Evolutionary conservation across 2,329 filamentous ascomycete species (phyloP).

Genomic region (Sarocladium oryzae): DNA sequence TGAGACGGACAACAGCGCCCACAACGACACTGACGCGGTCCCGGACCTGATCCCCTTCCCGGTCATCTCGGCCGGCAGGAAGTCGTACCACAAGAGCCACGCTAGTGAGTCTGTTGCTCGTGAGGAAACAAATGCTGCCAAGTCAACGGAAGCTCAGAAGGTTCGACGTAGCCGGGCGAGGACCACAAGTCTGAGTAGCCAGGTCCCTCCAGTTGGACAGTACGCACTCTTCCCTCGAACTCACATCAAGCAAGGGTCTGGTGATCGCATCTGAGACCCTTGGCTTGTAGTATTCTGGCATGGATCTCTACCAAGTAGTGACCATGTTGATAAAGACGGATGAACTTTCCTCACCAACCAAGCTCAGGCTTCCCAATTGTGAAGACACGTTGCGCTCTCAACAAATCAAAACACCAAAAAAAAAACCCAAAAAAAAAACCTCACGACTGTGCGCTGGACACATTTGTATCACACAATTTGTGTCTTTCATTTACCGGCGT

Average conservation of each 20-base stretch:
- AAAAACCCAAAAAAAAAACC: too few species aligned
- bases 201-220: conserved; percentile 38
- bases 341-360: too few species aligned
- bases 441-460: not conserved
- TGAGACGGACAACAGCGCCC: not conserved
- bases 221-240: conserved; percentile 40
- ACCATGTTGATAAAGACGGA: too few species aligned
- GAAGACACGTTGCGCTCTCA: too few species aligned
- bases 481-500: not conserved
- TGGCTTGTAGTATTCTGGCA: not conserved
- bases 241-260: conserved; percentile 22
- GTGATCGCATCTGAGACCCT: conserved; percentile 24
- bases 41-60: conserved; percentile 28
- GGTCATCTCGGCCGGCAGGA: conserved; percentile 15
- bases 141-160: conserved; percentile 24
- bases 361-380: too few species aligned
- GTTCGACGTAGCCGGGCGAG: conserved; percentile 34
- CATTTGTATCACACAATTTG: conserved; percentile 8
- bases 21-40: conserved; percentile 19
- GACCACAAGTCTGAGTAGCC: conserved; percentile 39
- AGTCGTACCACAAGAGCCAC: conserved; percentile 28
- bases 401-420: too few species aligned
- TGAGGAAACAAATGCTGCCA: conserved; percentile 21
- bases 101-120: conserved; percentile 30
- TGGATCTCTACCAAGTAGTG: too few species aligned